Base-by-base conservation (phyloP, 129 eudicot species). In the Centaurea solstitialis region DNA sequence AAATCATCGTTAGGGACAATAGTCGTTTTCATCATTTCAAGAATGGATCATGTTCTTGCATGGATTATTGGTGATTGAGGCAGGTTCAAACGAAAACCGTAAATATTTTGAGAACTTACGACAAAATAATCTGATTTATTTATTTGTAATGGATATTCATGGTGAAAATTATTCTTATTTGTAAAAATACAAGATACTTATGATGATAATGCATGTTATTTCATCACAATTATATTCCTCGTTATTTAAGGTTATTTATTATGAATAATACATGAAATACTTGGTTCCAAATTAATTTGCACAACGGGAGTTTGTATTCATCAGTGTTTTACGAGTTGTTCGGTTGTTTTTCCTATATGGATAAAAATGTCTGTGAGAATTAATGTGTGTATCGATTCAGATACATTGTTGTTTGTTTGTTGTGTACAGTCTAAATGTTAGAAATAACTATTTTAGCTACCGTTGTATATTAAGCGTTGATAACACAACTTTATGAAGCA, bases 1-100 rank as follows among this genome's bases (percentile, higher is more conserved):
- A 94, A 84, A 90, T 94, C 15, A 85, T 92, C 72, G 96, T 94
- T 1, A 81, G 97, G 80, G 97, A 89, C 45, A 91, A 92, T 57
- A 87, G 88, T 71, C 93, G 97, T 70, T 94, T 86, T 76, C 96
- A 94, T 83, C 86, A 87, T 83, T 94, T 94, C 53, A 86, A 68
- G 72, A 81, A 80, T 20, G 97, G 98, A 39, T 86, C 74, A 28
- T 94, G 97, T 80, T 85, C 94, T 26, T 94, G 97, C 85, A 86
- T 85, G 82, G 99, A 94, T 80, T 94, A 87, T 64, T 92, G 97
- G 97, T 94, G 86, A 83, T 70, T 7, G n/a, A 1, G 77, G 37
- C 21, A 33, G 57, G 21, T 5, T 10, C 6, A 12, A 47, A 3
- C 13, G 18, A 13, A 10, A 47, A 47, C 61, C 61, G 61, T 47